Conservation (phyloP, 768 basidiomycete genomes). For the Trametes cubensis region DNA sequence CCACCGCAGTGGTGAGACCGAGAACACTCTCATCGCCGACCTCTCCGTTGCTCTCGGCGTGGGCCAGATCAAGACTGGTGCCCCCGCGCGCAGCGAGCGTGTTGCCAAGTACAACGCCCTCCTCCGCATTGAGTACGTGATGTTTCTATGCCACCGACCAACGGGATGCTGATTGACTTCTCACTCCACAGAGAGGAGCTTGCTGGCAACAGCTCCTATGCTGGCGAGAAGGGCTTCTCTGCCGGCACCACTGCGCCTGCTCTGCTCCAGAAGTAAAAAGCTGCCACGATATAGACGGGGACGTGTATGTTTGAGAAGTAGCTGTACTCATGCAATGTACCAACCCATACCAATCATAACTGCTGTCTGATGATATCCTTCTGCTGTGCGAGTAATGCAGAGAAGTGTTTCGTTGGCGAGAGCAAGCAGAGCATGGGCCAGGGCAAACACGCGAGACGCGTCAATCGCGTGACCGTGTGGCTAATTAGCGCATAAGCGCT, state of each 20-base stretch:
- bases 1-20: conserved; percentile 98
- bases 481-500: conserved; percentile 4
- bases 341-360: conserved; percentile 12
- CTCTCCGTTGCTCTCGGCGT: conserved; percentile 89
- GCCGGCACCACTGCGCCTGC: conserved; percentile 74
- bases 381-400: background rate
- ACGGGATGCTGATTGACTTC: conserved; percentile 21
- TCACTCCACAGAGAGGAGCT: conserved; percentile 69
- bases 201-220: conserved; percentile 61
- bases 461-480: conserved; percentile 18
- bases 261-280: conserved; percentile 54
- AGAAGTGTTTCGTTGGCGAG: too few relatives aligned
- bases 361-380: background rate
- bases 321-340: conserved; percentile 21
- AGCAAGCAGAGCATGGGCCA: background rate
- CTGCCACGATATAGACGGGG: background rate
- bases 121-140: conserved; percentile 84
- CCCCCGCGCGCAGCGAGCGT: conserved; percentile 94
- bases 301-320: conserved; percentile 22
- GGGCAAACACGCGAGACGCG: conserved; percentile 17
- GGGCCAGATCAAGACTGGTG: conserved; percentile 99
- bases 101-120: conserved; percentile 93
- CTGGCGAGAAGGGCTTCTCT: conserved; percentile 79
- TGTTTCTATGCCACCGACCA: conserved; percentile 1
- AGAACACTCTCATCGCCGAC: conserved; percentile 96